Percentiles rank a stretch among this genome's conserved stretches.
phyloP scores from a whole-genome alignment of 179 eudicot species.

The Gypsophila paniculata region DNA sequence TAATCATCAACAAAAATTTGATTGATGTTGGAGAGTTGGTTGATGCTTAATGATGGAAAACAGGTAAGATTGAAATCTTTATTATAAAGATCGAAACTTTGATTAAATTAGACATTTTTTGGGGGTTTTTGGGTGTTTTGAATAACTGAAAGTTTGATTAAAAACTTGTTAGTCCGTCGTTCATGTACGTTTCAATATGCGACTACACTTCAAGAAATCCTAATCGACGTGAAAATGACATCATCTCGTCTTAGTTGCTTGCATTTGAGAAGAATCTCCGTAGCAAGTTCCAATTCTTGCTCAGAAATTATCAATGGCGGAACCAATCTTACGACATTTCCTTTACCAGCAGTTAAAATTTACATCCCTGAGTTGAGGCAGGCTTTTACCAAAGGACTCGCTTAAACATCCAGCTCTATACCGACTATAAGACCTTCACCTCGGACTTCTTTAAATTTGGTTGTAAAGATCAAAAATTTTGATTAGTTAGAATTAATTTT shows the following conservation, averaged over 20 bases:
- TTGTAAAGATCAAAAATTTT: too few species aligned
- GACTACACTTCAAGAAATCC: background rate
- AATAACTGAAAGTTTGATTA: too few species aligned
- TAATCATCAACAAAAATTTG: too few species aligned
- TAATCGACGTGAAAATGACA: background rate
- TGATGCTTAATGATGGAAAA: too few species aligned
- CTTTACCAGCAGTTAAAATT: slow-evolving; percentile 82
- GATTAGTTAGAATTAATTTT: too few species aligned
- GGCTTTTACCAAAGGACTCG: slow-evolving; percentile 66
- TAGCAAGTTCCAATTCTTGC: slow-evolving; percentile 56
- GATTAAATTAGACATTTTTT: too few species aligned
- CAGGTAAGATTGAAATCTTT: too few species aligned
- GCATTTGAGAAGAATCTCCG: slow-evolving; percentile 47
- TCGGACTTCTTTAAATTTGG: slow-evolving; percentile 73
- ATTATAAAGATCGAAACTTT: too few species aligned
- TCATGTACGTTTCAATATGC: background rate
- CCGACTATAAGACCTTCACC: slow-evolving; percentile 79
- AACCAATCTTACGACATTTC: slow-evolving; percentile 73
- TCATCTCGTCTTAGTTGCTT: slow-evolving; percentile 14
- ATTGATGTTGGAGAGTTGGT: too few species aligned
- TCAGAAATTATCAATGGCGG: slow-evolving; percentile 74
- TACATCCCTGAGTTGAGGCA: slow-evolving; percentile 68
- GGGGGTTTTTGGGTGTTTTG: too few species aligned
- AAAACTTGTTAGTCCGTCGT: too few species aligned
- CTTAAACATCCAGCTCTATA: slow-evolving; percentile 68